These are phyloP conservation scores for Colletotrichum cereale DNA, from an alignment of 2,329 filamentous ascomycete species.

Conservation along the genomic window DNA sequence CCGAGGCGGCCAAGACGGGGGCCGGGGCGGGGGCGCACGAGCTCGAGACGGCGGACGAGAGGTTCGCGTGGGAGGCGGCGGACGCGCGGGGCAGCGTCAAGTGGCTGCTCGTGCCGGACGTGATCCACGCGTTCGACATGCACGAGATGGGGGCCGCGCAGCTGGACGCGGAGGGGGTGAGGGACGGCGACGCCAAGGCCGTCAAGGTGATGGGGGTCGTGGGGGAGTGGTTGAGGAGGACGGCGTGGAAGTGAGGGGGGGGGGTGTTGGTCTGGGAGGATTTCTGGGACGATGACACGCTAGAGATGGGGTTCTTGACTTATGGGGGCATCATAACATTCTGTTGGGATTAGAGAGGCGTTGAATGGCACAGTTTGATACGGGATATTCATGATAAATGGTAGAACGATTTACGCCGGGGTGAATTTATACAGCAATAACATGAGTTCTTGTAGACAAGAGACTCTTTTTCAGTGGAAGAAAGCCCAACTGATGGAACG, in stretches of 20 bases:
- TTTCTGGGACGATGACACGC: too few species aligned
- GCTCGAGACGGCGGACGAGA: conserved; percentile 49
- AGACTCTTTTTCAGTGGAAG: too few species aligned
- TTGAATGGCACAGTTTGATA: neutral
- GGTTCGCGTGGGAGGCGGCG: conserved; percentile 52
- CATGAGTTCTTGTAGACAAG: neutral
- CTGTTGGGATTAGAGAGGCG: neutral
- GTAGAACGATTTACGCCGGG: neutral
- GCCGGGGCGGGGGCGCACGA: conserved; percentile 21
- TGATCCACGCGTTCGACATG: conserved; percentile 56
- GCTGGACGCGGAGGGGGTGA: conserved; percentile 47
- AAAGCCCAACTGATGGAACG: neutral
- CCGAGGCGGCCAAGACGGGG: conserved; percentile 31
- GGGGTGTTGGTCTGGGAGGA: too few species aligned
- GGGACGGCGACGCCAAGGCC: conserved; percentile 49
- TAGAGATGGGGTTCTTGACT: too few species aligned
- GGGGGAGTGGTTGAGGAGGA: conserved; percentile 48
- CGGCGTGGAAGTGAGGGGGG: conserved; percentile 45
- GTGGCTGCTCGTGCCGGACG: conserved; percentile 58
- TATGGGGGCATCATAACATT: neutral
- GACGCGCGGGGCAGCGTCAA: conserved; percentile 47
- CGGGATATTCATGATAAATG: neutral
- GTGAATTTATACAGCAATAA: neutral
- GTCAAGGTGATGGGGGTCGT: conserved; percentile 46
- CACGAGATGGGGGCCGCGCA: conserved; percentile 45